These are phyloP conservation scores for Aspergillus asperescens DNA, from an alignment of 495 filamentous ascomycete genomes.

Conservation along the genomic window DNA sequence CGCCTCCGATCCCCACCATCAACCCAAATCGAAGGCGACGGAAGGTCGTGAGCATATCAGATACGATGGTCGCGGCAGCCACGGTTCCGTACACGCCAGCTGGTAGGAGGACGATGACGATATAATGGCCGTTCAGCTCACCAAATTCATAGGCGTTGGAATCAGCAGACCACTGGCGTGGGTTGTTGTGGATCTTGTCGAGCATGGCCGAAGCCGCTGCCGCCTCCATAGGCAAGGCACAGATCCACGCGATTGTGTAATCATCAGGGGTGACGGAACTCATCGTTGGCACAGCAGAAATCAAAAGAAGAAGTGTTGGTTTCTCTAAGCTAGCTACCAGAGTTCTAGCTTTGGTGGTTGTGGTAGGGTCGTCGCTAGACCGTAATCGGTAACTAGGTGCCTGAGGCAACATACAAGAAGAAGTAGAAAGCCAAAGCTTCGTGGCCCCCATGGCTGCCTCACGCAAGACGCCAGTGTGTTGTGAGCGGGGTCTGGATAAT, in stretches of 20 bases:
- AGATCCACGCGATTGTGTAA: neutral
- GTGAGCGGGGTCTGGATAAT: too few relatives aligned
- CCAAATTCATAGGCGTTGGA: conserved; percentile 33
- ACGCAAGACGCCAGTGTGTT: too few relatives aligned
- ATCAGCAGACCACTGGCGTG: conserved; percentile 11
- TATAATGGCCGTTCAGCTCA: conserved; percentile 26
- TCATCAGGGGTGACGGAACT: neutral
- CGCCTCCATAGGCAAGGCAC: too few relatives aligned
- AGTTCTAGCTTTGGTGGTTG: too few relatives aligned
- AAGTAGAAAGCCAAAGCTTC: too few relatives aligned
- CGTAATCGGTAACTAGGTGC: too few relatives aligned
- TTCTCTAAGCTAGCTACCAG: too few relatives aligned
- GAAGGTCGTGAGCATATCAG: conserved; percentile 23
- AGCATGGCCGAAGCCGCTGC: conserved; percentile 26
- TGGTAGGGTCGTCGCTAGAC: too few relatives aligned
- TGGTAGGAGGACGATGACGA: conserved; percentile 31
- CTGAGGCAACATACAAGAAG: too few relatives aligned
- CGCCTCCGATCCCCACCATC: conserved; percentile 36
- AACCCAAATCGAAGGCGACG: conserved; percentile 20
- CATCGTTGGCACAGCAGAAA: neutral
- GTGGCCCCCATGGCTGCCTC: too few relatives aligned
- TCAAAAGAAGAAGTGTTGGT: too few relatives aligned
- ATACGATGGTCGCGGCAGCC: conserved; percentile 21
- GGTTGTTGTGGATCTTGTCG: conserved; percentile 23
- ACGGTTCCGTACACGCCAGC: conserved; percentile 22